Conservation (phyloP, 225 moss, liverwort and hornwort species). For the Physcomitrellopsis africana region DNA sequence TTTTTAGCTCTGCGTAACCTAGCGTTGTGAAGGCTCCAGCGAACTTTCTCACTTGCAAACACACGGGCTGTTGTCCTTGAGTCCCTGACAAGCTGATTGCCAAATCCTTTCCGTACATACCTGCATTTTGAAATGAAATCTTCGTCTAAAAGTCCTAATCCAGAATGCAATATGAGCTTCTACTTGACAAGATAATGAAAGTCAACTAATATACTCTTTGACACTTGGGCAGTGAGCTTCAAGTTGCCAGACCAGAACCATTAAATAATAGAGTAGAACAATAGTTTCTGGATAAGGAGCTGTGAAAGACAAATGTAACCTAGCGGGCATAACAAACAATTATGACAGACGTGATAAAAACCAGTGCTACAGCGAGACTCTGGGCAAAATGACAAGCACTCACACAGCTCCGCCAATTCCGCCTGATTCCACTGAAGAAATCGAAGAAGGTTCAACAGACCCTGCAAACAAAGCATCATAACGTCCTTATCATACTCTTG, state of each 20-base stretch:
- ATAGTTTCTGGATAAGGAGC: background rate
- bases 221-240: slow-evolving; percentile 14
- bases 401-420: slow-evolving; percentile 71
- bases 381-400: slow-evolving; percentile 38
- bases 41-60: slow-evolving; percentile 86
- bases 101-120: slow-evolving; percentile 89
- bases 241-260: slow-evolving; percentile 20
- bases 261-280: slow-evolving; percentile 4
- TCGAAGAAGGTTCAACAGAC: slow-evolving; percentile 40
- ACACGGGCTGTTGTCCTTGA: slow-evolving; percentile 78
- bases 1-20: slow-evolving; percentile 86
- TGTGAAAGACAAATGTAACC: background rate
- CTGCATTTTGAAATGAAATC: slow-evolving; percentile 36
- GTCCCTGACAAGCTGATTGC: slow-evolving; percentile 96
- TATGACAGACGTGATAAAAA: slow-evolving; percentile 18
- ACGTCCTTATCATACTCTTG: slow-evolving; percentile 19
- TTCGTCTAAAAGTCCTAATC: slow-evolving; percentile 20
- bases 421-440: slow-evolving; percentile 59
- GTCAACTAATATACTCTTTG: slow-evolving; percentile 3
- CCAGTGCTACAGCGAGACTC: slow-evolving; percentile 4
- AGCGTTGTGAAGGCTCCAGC: slow-evolving; percentile 95
- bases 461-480: slow-evolving; percentile 37
- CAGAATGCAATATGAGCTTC: slow-evolving; percentile 8
- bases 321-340: slow-evolving; percentile 9
- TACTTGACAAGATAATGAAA: slow-evolving; percentile 22